Evolutionary conservation across 495 filamentous ascomycete genomes (phyloP), one percentile per base, ranked within the genome.

Genomic region (Evansstolkia leycettana): DNA sequence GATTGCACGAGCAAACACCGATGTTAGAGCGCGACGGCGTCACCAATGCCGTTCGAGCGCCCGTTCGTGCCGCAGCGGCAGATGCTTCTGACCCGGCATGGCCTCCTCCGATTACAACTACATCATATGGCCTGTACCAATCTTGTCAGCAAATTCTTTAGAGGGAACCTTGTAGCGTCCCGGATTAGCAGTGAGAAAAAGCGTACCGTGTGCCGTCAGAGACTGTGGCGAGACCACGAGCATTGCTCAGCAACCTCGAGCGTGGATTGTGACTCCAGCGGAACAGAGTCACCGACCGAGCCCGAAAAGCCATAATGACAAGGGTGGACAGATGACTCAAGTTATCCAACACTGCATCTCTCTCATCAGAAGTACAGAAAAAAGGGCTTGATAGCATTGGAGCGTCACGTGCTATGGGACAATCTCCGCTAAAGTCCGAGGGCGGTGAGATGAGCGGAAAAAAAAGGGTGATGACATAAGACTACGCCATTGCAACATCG

Each of bases 1-100:
- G 90, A 57, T 98, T 98, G 65, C 90, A 98, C 34, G 89, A 95
- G 60, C 92, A 96, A 14, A 89, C 82, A 24, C 90, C 90, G 17
- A 98, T 80, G 48, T 94, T 94, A 33, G 84, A 76, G 36, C 87
- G 51, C 38, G 76, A 82, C 23, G 79, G 83, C 2, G 84, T 93
- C 28, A 93, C 65, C 33, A 93, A 72, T 4, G 78, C 82, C 3
- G 84, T 93, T 39, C 78, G 76, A 34, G 92, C 90, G 24, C 90
- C 90, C 12, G 81, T 75, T 18, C 90, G 79, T 24, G 90, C 90
- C 5, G 92, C 81, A 1, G 88, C 92, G n/a, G 90, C 82, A 40
- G 82, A 88, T 26, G 90, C 90, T 65, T 98, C 90, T 19, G 85
- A 76, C 28, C 90, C 90, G 20, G 90, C 90, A 70, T 98, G 90